Base-by-base conservation (phyloP, 2,329 filamentous ascomycete genomes). In the Fusarium sp. region DNA sequence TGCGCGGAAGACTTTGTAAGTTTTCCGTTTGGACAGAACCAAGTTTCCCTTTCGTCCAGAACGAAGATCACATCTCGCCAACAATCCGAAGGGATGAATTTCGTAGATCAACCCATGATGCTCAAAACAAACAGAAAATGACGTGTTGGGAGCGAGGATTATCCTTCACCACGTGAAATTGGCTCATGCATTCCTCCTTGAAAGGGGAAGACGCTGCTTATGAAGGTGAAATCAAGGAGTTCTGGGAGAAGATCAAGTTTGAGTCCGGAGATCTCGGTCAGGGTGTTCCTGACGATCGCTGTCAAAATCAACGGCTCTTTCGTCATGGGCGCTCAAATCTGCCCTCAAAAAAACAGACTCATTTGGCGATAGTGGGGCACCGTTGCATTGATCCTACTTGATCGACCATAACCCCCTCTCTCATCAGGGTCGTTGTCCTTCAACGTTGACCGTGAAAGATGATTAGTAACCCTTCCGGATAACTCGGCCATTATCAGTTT, bases 241-340 rank as follows among this genome's bases (percentile, higher is more conserved):
- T n/a, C 8, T 41, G 22, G 10, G 8, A n/a, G 9, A 20, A 52
- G 34, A 27, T 41, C 34, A 27, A 16, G 9, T 20, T n/a, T 27
- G 24, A 7, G 20, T 25, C 12, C 25, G 16, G 32, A 27, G 12
- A 41, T 52, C 24, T 29, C 13, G 30, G 34, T n/a, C 32, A 41
- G 12, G 22, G 32, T 16, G 49, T 52, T 41, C 49, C 49, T 52
- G 49, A 52, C 32, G 49, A 52, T 52, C 49, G 25, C 11, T 52
- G 32, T 43, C 49, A 20, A 5, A 25, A 41, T n/a, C 24, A 24
- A 41, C 22, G 30, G 25, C 18, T 15, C 13, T 27, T 57, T 15
- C 27, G 25, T 62, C 22, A 38, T 51, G 52, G 45, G 62, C 62
- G 60, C 62, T 59, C 30, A 46, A 46, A 41, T 65, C 40, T 65